These are phyloP conservation scores for Starmerella powellii DNA, from an alignment of 805 yeast genomes.

Conservation along the genomic window DNA sequence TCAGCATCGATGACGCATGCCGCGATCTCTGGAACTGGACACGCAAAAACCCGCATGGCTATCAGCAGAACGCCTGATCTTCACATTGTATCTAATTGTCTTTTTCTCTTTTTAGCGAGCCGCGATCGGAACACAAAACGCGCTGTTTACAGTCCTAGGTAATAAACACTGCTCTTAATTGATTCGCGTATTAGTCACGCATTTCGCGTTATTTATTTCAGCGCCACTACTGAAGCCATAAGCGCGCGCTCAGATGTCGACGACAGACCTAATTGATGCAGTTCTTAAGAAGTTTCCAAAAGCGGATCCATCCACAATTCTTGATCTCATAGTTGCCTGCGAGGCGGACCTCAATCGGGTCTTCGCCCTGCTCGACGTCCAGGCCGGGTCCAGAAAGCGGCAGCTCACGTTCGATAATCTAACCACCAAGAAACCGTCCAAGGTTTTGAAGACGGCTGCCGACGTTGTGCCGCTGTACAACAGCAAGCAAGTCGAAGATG, in stretches of 20 bases:
- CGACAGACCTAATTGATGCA: constrained; percentile 17
- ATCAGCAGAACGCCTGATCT: constrained; percentile 21
- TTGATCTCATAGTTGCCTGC: constrained; percentile 44
- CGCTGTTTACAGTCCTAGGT: neutral
- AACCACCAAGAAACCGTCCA: constrained; percentile 9
- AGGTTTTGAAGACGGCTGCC: constrained; percentile 5
- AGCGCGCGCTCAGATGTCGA: too few relatives aligned
- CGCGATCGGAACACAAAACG: too few relatives aligned
- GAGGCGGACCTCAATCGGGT: constrained; percentile 41
- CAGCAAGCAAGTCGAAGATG: constrained; percentile 38
- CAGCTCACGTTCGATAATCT: constrained; percentile 16
- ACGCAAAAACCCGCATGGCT: constrained; percentile 54
- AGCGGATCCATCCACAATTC: constrained; percentile 33
- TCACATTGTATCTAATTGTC: neutral
- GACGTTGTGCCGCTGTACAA: constrained; percentile 33
- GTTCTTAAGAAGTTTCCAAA: constrained; percentile 33
- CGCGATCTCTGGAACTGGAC: constrained; percentile 71
- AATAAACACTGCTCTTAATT: too few relatives aligned
- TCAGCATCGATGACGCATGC: constrained; percentile 52
- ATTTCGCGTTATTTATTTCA: too few relatives aligned
- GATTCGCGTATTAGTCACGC: too few relatives aligned
- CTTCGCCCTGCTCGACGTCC: constrained; percentile 31
- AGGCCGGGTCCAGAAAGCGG: constrained; percentile 9
- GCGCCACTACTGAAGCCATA: too few relatives aligned
- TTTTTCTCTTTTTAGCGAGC: too few relatives aligned